Evolutionary conservation across 2,329 filamentous ascomycete species (phyloP), one percentile per base, ranked within the genome.

Genomic region (Trichoderma afroharzianum): DNA sequence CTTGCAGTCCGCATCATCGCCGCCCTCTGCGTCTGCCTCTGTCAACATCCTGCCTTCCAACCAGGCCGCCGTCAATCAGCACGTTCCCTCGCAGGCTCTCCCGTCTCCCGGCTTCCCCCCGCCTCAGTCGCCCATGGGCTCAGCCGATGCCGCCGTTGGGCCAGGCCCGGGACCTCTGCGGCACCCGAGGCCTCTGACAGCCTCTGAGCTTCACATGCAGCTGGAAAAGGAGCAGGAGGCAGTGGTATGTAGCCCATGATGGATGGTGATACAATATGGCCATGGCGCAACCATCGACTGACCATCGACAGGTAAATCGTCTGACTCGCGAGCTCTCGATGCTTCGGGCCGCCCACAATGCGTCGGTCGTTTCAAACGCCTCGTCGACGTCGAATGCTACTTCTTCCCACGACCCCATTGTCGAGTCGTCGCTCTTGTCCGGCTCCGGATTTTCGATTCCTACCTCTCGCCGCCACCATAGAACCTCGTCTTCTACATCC

Each of bases 201-300:
- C 94, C 1, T 92, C 94, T 4, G 95, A 98, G 80, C 86, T 98
- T 73, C 94, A 98, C 81, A 86, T 93, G 72, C 90, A 97, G 83
- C 86, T 98, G 30, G 95, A 98, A 82, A 96, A 97, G 81, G 95
- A 98, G 79, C 95, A 98, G 77, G 95, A 98, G 81, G 93, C 94
- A 43, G 92, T 98, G 77, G 95, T 96, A 86, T 74, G 90, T 83
- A 43, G 43, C 24, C 6, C 53, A 28, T 28, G 11, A 18, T 43
- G 12, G 11, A 18, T 43, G 12, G 15, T 11, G 21, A 11, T 7
- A 15, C 15, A 15, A 11, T 7, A 26, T 7, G 26, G 7, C 18
- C 15, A 15, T 70, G 43, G 57, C 15, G 58, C 58, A 21, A 70
- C 32, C 8, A 39, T 58, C 47, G 59, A 57, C 68, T 70, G 68